Percentiles rank a stretch among this genome's conserved stretches.
Evolutionary conservation across 345 rosid species (phyloP).

Genomic region (Aquilaria yunnanensis): DNA sequence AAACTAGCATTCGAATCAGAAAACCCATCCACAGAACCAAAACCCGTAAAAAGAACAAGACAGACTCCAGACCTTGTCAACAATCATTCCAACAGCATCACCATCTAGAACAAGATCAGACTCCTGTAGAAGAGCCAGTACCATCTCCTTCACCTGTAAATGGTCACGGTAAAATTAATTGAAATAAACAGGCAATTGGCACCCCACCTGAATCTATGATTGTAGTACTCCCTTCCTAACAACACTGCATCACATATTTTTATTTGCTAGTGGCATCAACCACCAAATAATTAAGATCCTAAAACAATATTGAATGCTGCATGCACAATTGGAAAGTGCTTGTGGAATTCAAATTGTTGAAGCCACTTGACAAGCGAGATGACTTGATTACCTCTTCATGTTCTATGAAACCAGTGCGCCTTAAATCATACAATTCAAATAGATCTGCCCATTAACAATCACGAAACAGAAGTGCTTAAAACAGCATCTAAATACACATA

Average conservation of each 20-base stretch:
- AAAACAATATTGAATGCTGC: no score
- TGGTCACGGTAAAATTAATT: no score
- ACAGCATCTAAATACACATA: no score
- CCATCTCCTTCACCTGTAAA: conserved; percentile 9
- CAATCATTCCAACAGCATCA: conserved; percentile 22
- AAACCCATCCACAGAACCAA: background rate
- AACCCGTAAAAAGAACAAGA: background rate
- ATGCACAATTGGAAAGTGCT: no score
- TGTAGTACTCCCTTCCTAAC: no score
- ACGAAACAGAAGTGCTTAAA: background rate
- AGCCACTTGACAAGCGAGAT: no score
- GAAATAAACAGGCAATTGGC: no score
- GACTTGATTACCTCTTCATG: conserved; percentile 23
- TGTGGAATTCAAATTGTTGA: no score
- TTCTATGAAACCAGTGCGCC: conserved; percentile 31
- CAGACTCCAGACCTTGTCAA: conserved; percentile 18
- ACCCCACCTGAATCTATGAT: no score
- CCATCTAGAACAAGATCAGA: background rate
- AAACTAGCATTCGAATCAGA: background rate
- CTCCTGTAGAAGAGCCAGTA: conserved; percentile 3
- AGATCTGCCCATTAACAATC: conserved; percentile 16
- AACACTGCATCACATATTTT: no score
- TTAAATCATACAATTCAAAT: conserved; percentile 29
- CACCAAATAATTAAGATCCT: no score
- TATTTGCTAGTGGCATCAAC: no score